Evolutionary conservation across 2,329 filamentous ascomycete species (phyloP), one percentile per base, ranked within the genome.

Genomic region (Didymella arachidicola): DNA sequence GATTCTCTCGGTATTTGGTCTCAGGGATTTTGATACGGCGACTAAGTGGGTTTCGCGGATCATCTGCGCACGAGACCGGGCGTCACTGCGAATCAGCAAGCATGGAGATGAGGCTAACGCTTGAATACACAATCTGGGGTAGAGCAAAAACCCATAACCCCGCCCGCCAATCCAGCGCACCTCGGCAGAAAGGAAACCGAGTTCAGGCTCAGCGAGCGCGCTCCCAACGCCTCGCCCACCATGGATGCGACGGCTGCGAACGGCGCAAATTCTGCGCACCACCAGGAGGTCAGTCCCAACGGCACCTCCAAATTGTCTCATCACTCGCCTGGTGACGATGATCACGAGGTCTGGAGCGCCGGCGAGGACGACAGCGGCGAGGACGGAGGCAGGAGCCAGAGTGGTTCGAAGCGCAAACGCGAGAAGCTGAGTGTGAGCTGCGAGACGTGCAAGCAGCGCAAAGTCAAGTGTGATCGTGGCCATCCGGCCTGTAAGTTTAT

Each of bases 371-470:
- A 79, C 67, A 80, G 76, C 60, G 76, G 65, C 49, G 77, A 78
- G 12, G 77, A 79, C 29, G 77, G 71, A 18, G 74, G 74, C 57
- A 65, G 72, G 29, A 68, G 68, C 62, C 67, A 68, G 73, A 72
- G 67, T 48, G 73, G 74, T 57, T 71, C 78, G 48, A 84, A 84
- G 72, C 80, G 82, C 60, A 82, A 82, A 72, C 75, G 83, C 42
- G 57, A 60, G 52, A 60, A 60, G 43, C 77, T 83, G 72, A 80
- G 78, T 48, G 83, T 85, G 32, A 83, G 81, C 68, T 86, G 91
- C 72, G 91, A 93, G 78, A 83, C 90, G 48, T 58, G 90, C 80
- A 93, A 93, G 78, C 87, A 90, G 76, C 82, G 91, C 79, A 94
- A 93, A 82, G 90, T 92, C 51, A 78, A 79, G 78, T 79, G 76